Conservation (phyloP, 768 basidiomycete genomes). For the Serendipita vermifera region DNA sequence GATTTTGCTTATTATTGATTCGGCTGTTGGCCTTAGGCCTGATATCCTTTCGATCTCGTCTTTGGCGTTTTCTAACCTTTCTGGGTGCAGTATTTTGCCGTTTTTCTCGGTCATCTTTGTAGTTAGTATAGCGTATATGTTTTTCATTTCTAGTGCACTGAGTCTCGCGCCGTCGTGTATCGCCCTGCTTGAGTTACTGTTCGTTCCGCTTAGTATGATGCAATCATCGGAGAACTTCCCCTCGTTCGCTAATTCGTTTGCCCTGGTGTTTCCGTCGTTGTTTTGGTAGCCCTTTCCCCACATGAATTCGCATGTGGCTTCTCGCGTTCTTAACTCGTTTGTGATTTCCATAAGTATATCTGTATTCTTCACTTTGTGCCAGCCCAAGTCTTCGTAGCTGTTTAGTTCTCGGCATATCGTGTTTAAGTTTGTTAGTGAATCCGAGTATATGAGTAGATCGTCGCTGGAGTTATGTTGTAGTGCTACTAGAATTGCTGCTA, state of each 20-base stretch:
- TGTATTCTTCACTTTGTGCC: background rate
- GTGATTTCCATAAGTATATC: background rate
- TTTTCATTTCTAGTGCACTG: background rate
- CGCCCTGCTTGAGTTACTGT: background rate
- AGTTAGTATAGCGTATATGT: background rate
- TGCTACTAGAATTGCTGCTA: background rate
- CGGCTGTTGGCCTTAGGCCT: background rate
- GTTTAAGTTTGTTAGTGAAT: background rate
- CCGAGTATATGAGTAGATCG: background rate
- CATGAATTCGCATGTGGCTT: background rate
- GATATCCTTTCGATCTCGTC: background rate
- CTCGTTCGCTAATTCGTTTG: background rate
- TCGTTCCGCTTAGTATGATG: too few species aligned
- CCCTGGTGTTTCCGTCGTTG: background rate
- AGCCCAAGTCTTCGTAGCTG: background rate
- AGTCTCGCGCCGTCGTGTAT: constrained; percentile 1
- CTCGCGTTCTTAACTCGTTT: background rate
- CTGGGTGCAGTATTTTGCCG: background rate
- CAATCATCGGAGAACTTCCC: too few species aligned
- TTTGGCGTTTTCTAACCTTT: background rate
- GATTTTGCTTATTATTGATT: background rate
- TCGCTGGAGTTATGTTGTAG: background rate
- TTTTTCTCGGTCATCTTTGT: background rate
- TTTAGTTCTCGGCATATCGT: background rate
- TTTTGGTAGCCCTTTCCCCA: background rate